Evolutionary conservation across 805 yeast species (phyloP), one percentile per base, ranked within the genome.

Genomic region (Starmerella scarabaei): DNA sequence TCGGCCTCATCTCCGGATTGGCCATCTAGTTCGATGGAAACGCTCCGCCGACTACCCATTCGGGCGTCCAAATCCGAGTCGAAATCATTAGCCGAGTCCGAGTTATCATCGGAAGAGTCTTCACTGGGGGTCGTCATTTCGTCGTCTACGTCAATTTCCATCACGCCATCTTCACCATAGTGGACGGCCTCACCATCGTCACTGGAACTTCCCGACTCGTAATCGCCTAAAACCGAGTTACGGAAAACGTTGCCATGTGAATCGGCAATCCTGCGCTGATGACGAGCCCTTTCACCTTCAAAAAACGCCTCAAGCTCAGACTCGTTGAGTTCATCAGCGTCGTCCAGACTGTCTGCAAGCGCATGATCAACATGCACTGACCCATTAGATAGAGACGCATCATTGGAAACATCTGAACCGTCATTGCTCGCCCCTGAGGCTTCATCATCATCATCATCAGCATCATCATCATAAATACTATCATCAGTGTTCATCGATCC

Each of bases 171-270:
- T 5, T 20, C 16, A n/a, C 20, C 16, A 28, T 28, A n/a, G 16
- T 28, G 11, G 16, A 6, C 7, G 30, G 6, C 16, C 5, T 28
- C 30, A 4, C 15, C 30, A 21, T 18, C 20, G 15, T 36, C 39
- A 16, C 19, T 23, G n/a, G 33, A 30, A 4, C 41, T 36, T 27
- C 70, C 81, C 30, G 81, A 77, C 51, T 88, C 96, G 56, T 80
- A 88, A 93, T 88, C 86, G 1, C 95, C 96, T 30, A 88, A 65
- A 0, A 96, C 82, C 0, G 96, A 86, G 55, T 91, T 86, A 30
- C 79, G 66, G 59, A 88, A 75, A 53, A 86, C 64, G 56, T 86
- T 36, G 2, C 44, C 39, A 2, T 23, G 37, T 9, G 43, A 17
- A 3, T 18, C 33, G 2, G 21, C 38, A 3, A 37, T 17, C 3